Evolutionary conservation across 208 protist species (phyloP), one percentile per base, ranked within the genome.

Genomic region (Trypanosomatidae sp.): DNA sequence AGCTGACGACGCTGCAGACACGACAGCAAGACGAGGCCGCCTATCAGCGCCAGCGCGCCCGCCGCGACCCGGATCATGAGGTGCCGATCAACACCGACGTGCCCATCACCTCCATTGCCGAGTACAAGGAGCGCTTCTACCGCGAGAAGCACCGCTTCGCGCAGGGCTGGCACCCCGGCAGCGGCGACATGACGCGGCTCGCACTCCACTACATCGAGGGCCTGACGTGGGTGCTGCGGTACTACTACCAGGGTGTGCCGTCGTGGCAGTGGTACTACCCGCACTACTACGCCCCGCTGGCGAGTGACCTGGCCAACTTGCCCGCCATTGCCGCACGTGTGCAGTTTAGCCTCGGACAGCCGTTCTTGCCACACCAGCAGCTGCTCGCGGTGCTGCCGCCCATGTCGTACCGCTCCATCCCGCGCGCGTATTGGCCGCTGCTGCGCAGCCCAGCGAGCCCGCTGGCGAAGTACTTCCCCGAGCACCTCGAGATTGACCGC

Each of bases 301-400:
- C 80, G 32, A 89, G 74, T 43, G 90, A 96, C 62, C 59, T 96
- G 41, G 52, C 89, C 35, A 79, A 87, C 56, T 61, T 93, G 21
- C 48, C 68, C 13, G 70, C 61, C 33, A 56, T 91, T 24, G 83
- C 67, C 4, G 32, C 47, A 4, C 41, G 50, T 10, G 64, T 87
- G 0, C 42, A 63, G 10, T 92, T 95, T 54, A 64, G 79, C 11
- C 41, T 61, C 0, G 83, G 81, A 43, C 57, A 72, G 66, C 84
- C 84, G 18, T 93, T 95, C 60, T 53, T 86, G 5, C 88, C 84
- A 0, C 83, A 92, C 52, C 80, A 95, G 63, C 98, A 99, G 84
- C 82, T 99, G 27, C 84, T 99, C 43, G 83, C 90, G 24, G 97
- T 99, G 33, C 61, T 99, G n/a, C 97, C 97, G 25, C 78, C 90